Conservation (phyloP, 352 stramenopile species). For the Thalassiosira delicatula region DNA sequence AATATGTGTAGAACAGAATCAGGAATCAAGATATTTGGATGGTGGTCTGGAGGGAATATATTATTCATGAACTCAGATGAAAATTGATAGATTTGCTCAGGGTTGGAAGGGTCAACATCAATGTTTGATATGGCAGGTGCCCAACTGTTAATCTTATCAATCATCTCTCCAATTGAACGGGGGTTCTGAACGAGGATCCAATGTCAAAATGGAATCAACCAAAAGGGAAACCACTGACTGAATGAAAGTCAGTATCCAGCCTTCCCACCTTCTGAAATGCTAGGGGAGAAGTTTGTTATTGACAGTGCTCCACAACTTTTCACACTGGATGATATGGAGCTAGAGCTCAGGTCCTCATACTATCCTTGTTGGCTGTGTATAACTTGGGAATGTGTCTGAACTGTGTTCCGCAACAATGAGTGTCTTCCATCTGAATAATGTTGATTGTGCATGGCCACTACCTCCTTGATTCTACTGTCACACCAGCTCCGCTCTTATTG, state of each 20-base stretch:
- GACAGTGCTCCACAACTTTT: slow-evolving; percentile 22
- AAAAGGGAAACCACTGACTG: slow-evolving; percentile 14
- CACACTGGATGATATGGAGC: slow-evolving; percentile 3
- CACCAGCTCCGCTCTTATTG: no score
- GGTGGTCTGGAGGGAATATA: background rate
- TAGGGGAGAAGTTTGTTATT: slow-evolving; percentile 10
- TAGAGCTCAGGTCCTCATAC: slow-evolving; percentile 33
- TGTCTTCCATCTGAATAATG: slow-evolving; percentile 32
- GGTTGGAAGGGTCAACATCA: background rate
- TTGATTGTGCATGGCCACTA: slow-evolving; percentile 17
- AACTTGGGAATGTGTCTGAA: slow-evolving; percentile 15
- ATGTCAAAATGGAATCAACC: background rate
- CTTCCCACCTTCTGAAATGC: slow-evolving; percentile 3
- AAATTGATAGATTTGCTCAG: background rate
- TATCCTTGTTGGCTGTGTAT: background rate
- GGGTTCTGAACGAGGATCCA: slow-evolving; percentile 17
- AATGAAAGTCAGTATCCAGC: slow-evolving; percentile 7
- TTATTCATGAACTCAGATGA: background rate
- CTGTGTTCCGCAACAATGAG: slow-evolving; percentile 12
- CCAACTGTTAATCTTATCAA: slow-evolving; percentile 1
- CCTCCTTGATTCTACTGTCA: background rate
- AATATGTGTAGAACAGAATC: background rate
- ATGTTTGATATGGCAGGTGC: background rate
- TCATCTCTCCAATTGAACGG: background rate
- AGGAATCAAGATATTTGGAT: background rate